A percentile compares a stretch with the other conserved stretches of the same genome.
Conservation (phyloP, 805 yeast species). For the Myxozyma kluyveri region DNA sequence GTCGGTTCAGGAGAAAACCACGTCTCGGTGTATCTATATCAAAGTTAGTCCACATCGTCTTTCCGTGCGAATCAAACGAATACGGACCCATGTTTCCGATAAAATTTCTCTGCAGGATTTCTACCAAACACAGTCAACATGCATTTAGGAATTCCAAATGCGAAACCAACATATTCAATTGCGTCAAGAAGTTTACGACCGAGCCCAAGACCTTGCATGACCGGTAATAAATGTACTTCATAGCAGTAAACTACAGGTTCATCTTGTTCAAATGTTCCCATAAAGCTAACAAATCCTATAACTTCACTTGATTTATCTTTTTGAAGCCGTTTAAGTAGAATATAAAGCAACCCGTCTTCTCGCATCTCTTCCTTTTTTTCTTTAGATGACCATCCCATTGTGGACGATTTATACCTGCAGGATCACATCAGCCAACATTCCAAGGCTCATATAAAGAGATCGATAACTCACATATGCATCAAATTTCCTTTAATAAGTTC, state of each 20-base stretch:
- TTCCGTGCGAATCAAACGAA: not conserved
- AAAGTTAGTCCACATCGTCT: not conserved
- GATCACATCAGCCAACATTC: not conserved
- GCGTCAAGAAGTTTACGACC: conserved; percentile 18
- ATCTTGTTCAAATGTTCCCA: conserved; percentile 28
- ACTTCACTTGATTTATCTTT: no score
- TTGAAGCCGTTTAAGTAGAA: conserved; percentile 19
- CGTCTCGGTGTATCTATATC: conserved; percentile 12
- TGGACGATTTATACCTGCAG: conserved; percentile 19
- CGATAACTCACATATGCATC: conserved; percentile 16
- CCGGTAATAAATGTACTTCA: conserved; percentile 25
- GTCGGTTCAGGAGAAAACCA: conserved; percentile 19
- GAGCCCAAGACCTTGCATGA: conserved; percentile 17
- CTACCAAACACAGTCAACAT: conserved; percentile 32
- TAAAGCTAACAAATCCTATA: conserved; percentile 29
- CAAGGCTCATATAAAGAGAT: not conserved
- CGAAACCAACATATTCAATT: conserved; percentile 15
- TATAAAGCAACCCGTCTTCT: conserved; percentile 27
- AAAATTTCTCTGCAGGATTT: conserved; percentile 29
- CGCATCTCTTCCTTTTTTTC: conserved; percentile 26
- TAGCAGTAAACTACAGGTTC: conserved; percentile 30
- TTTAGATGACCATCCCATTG: conserved; percentile 26
- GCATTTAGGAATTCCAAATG: conserved; percentile 10
- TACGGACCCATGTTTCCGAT: conserved; percentile 16
- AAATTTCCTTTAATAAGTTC: conserved; percentile 27